A percentile compares a stretch with the other conserved stretches of the same genome.
These are phyloP conservation scores for Candida arabinofermentans DNA, from an alignment of 805 yeast genomes.

Conservation along the genomic window DNA sequence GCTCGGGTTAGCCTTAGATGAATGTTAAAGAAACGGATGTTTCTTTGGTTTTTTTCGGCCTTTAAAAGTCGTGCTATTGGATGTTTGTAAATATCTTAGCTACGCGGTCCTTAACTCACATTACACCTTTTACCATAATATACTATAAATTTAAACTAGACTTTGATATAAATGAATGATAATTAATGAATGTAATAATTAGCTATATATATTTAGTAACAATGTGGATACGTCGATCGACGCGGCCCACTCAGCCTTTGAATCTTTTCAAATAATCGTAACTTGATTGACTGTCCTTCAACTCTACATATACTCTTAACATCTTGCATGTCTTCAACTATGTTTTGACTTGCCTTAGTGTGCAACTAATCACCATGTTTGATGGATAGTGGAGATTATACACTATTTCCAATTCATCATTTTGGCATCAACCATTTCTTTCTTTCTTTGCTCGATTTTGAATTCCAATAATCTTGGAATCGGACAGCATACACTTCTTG, in stretches of 20 bases:
- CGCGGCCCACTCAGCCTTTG: too few species aligned
- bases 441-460: conserved; percentile 61
- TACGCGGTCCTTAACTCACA: conserved; percentile 80
- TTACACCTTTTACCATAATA: conserved; percentile 9
- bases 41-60: conserved; percentile 45
- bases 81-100: conserved; percentile 36
- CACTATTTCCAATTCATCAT: conserved; percentile 20
- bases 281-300: too few species aligned
- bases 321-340: too few species aligned
- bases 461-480: conserved; percentile 54
- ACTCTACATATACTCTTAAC: too few species aligned
- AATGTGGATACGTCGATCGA: too few species aligned
- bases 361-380: too few species aligned
- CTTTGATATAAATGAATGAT: background rate
- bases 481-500: conserved; percentile 76
- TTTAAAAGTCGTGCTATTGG: conserved; percentile 49
- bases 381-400: too few species aligned
- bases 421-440: conserved; percentile 57
- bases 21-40: conserved; percentile 27
- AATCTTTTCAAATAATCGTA: too few species aligned
- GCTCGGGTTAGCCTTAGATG: conserved; percentile 94
- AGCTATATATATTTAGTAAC: too few species aligned
- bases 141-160: too few species aligned
- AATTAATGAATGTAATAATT: too few species aligned
- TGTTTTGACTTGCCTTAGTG: background rate